phyloP scores from a whole-genome alignment of 345 rosid genomes.

The Gossypium thurberi region DNA sequence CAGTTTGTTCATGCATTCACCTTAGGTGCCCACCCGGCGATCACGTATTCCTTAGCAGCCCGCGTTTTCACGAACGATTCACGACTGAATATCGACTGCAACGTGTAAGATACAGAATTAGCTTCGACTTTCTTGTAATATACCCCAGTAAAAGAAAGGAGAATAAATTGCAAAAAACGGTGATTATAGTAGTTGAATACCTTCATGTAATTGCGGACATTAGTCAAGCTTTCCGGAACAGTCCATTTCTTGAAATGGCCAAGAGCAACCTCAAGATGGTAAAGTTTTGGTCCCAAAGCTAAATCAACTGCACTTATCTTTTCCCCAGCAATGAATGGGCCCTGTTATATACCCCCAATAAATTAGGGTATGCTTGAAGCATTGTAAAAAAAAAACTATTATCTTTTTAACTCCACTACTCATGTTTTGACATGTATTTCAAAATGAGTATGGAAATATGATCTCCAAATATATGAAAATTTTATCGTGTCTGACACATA shows the following conservation, averaged over 20 bases:
- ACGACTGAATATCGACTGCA: constrained; percentile 29
- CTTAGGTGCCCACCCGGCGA: constrained; percentile 84
- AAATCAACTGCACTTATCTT: constrained; percentile 68
- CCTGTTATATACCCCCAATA: constrained; percentile 26
- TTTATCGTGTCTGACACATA: neutral
- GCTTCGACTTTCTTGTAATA: neutral
- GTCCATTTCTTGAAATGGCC: constrained; percentile 85
- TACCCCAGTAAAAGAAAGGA: neutral
- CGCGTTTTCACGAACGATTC: constrained; percentile 74
- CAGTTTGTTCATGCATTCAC: constrained; percentile 49
- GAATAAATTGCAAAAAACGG: neutral
- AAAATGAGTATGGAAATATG: too few relatives aligned
- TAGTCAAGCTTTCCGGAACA: constrained; percentile 54
- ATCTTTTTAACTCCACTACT: neutral
- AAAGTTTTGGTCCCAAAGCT: constrained; percentile 84
- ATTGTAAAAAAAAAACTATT: too few relatives aligned
- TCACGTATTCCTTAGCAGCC: constrained; percentile 45
- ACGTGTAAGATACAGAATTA: neutral
- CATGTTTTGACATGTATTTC: neutral
- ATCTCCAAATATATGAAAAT: too few relatives aligned
- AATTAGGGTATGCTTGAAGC: neutral
- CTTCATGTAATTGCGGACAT: constrained; percentile 56
- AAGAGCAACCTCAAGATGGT: constrained; percentile 76
- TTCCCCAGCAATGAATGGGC: constrained; percentile 78
- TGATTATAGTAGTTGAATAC: constrained; percentile 19